Evolutionary conservation across 2,329 filamentous ascomycete genomes (phyloP).

Genomic region (Coleophoma cylindrospora): DNA sequence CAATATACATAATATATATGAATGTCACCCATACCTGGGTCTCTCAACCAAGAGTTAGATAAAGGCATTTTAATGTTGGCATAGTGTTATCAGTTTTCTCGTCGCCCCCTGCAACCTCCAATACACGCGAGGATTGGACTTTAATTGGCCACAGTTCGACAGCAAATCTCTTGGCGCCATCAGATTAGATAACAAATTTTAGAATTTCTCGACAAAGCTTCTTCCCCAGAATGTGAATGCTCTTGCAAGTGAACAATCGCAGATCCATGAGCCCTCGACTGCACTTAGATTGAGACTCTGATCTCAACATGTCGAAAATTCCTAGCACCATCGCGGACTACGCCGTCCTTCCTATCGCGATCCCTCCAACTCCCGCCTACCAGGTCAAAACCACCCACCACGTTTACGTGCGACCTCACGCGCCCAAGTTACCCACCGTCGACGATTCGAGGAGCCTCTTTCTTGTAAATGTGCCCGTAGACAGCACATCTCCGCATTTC

Average conservation of each 20-base stretch:
- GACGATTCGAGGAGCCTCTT: constrained; percentile 79
- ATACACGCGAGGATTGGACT: too few species aligned
- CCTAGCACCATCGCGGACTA: constrained; percentile 19
- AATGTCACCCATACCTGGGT: too few species aligned
- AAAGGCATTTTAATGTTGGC: too few species aligned
- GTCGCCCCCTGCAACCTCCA: too few species aligned
- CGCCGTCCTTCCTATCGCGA: constrained; percentile 21
- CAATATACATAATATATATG: too few species aligned
- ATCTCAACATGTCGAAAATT: constrained; percentile 2
- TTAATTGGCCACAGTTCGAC: too few species aligned
- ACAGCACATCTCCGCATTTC: constrained; percentile 74
- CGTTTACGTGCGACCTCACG: constrained; percentile 80
- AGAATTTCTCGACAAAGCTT: neutral
- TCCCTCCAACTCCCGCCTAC: constrained; percentile 48
- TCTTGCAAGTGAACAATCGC: too few species aligned
- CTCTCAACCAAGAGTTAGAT: too few species aligned
- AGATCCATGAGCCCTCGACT: too few species aligned
- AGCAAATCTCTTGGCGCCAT: constrained; percentile 10
- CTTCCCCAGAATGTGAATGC: too few species aligned
- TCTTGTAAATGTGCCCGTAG: constrained; percentile 82
- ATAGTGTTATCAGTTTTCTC: too few species aligned
- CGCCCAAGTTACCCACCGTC: constrained; percentile 69
- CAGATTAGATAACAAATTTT: constrained; percentile 22
- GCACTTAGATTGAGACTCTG: too few species aligned
- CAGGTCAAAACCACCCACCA: constrained; percentile 66